Evolutionary conservation across 2,329 filamentous ascomycete genomes (phyloP), one percentile per base, ranked within the genome.

Genomic region (Penicillium oxalicum): DNA sequence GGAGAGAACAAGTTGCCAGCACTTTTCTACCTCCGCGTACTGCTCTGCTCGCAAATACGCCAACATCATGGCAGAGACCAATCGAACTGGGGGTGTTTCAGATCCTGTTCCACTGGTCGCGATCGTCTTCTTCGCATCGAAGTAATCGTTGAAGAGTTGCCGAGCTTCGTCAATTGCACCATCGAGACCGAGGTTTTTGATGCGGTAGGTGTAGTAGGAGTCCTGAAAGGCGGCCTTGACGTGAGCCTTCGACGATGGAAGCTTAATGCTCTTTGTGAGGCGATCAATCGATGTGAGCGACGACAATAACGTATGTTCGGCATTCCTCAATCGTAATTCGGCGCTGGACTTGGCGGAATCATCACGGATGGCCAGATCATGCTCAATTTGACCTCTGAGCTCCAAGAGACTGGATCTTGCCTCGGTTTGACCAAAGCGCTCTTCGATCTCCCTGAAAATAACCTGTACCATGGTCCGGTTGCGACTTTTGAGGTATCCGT

Each of bases 61-160:
- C 24, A 77, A 71, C 85, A 95, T 91, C 49, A 91, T 68, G 7
- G 83, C 77, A 43, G 76, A 75, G 24, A 87, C 69, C 47, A 91
- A 69, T 12, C 71, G 65, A 2, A 81, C 67, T 0, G 83, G 79
- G 12, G 79, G 69, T 1, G 66, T 52, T 8, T 70, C 62, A 13
- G 53, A 43, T 8, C 49, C 45, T 40, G 61, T 48, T 13, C 48
- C 52, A 8, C 43, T 11, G 37, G 53, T 12, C n/a, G 27, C 27
- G 6, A 47, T 25, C 43, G 54, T 13, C 39, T 41, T 52, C 44
- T 48, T 47, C 45, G 37, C 37, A 40, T 55, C 40, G 9, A 57
- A 67, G 58, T 81, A 86, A 42, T 79, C 62, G 28, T 77, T 70
- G 55, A 84, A 75, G 5, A 88, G 68, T 47, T 79, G 70, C 52